Evolutionary conservation across 345 rosid species (phyloP), one percentile per base, ranked within the genome.

Genomic region (Mallotus nudiflorus): DNA sequence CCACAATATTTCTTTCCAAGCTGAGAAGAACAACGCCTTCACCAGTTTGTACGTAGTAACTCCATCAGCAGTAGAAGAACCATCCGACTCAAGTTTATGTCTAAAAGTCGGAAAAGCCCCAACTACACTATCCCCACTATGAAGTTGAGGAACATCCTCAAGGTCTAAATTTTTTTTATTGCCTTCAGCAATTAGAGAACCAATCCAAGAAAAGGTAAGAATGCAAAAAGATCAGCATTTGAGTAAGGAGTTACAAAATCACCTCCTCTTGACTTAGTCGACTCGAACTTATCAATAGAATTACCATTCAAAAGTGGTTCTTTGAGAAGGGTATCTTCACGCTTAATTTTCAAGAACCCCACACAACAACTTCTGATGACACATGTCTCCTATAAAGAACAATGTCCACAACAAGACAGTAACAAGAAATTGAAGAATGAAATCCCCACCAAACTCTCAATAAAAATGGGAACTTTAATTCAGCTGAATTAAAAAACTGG

Each of bases 361-460:
- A 78, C 71, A 65, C 31, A 85, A 75, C 83, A 89, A 67, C 58
- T 42, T 51, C 72, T 72, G 80, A 62, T n/a, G n/a, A n/a, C n/a
- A 74, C 19, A 44, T 70, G 82, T 53, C 39, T 78, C 45, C 63
- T 65, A 72, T 67, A 73, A 49, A 82, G 66, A 79, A 87, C 63
- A 68, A 83, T 8, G 73, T 86, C 93, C 60, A 85, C 61, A 68
- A 84, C 84, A 65, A 89, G 80, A 65, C 81, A 78, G 82, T 78
- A 93, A 82, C 85, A 84, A 58, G 93, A 86, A 74, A 89, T 70
- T 64, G 77, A 51, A 19, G 81, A 71, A 71, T 78, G 89, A 67
- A 88, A 82, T 18, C 77, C 89, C 89, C 89, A 86, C 97, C 96
- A 93, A 62, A 86, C 58, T 73, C 92, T 84, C 72, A 93, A 79